Base-by-base conservation (phyloP, 371 early-diverging fungal species). In the Ecytonucleospora hepatopenaei region DNA sequence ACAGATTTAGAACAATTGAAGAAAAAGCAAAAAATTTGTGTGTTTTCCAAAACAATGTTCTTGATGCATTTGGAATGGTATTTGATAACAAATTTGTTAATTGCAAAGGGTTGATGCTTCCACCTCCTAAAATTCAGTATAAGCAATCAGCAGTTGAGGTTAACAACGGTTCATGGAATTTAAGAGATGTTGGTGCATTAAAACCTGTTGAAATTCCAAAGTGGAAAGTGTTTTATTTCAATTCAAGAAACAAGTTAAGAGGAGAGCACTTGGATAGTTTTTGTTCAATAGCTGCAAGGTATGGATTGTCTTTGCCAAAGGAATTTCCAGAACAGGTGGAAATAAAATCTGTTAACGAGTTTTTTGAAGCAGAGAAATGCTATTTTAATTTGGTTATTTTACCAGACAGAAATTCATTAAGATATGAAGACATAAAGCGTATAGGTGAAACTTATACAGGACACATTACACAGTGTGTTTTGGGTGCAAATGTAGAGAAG, bases 381-480 rank as follows among this genome's bases (percentile, higher is more conserved):
- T 8, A 49, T 19, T 59, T 75, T 17, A 54, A 8, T 8, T 28
- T 74, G 21, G 65, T 75, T 12, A 27, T 75, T 35, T 49, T 75
- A 16, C 47, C 27, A 34, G 65, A 60, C 30, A 72, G 58, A 53
- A 51, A 21, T 28, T 23, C 57, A 30, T 0, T 26, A 2, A 28
- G 64, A 16, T 96, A 96, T 78, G 88, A 88, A 59, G 88, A 89
- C 67, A 87, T 94, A 71, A 96, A 96, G 83, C 84, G 90, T 30
- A 84, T 88, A 28, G 84, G 88, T 30, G 94, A 96, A 76, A 90
- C 90, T 0, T 27, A 51, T 1, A 81, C 89, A 59, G 90, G 91
- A 34, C 80, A 91, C 31, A 84, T 87, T 0, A 88, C 93, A 0
- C 94, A 94, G 80, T 94, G 94, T 77, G 80, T 94, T 54, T 85